A percentile compares a stretch with the other conserved stretches of the same genome.
phyloP scores from a whole-genome alignment of 805 yeast genomes.

The Ogataea degrootiae region DNA sequence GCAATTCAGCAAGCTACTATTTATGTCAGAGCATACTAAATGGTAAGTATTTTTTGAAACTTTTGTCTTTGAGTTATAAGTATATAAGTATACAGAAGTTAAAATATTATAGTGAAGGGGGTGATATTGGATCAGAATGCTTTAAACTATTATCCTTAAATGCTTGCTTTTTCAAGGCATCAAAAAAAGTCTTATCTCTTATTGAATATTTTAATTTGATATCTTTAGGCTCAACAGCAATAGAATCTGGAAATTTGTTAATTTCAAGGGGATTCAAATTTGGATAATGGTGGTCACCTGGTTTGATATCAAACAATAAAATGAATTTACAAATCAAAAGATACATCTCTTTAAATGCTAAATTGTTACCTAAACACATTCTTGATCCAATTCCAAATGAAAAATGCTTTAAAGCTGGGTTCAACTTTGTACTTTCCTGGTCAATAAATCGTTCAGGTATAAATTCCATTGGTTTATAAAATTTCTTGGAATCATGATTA shows the following conservation, averaged over 20 bases:
- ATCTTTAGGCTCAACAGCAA: conserved; percentile 56
- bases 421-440: conserved; percentile 12
- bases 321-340: conserved; percentile 49
- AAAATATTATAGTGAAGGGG: too few species aligned
- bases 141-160: too few species aligned
- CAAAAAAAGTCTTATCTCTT: conserved; percentile 20
- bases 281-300: conserved; percentile 20
- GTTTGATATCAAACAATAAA: conserved; percentile 43
- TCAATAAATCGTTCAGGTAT: conserved; percentile 49
- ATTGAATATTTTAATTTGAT: conserved; percentile 32
- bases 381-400: conserved; percentile 70
- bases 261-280: conserved; percentile 16
- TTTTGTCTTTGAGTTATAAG: too few species aligned
- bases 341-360: conserved; percentile 65
- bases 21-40: too few species aligned
- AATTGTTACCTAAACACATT: conserved; percentile 64
- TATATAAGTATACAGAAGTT: too few species aligned
- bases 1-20: too few species aligned
- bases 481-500: conserved; percentile 52
- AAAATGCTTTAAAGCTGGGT: conserved; percentile 34
- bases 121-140: too few species aligned
- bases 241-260: conserved; percentile 50
- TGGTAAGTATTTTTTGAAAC: too few species aligned
- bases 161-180: neutral
- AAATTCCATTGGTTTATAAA: conserved; percentile 41